Evolutionary conservation across 2,329 filamentous ascomycete genomes (phyloP), one percentile per base, ranked within the genome.

Genomic region (Claviceps pusilla): DNA sequence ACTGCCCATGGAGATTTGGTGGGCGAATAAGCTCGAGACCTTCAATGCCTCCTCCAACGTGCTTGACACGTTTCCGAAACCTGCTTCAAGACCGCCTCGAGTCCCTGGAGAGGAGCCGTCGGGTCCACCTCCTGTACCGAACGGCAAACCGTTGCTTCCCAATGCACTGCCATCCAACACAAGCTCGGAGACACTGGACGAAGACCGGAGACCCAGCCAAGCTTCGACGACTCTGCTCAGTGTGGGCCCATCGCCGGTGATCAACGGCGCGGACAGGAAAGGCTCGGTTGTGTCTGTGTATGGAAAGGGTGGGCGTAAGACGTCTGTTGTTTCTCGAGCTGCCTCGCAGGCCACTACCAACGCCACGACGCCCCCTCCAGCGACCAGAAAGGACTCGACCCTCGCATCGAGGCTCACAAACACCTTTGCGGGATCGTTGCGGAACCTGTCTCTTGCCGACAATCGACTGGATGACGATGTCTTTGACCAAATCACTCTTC

Each of bases 31-130:
- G 65, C 71, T 98, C 54, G 90, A 97, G 68, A 91, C 86, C 0
- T 78, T 98, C 56, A 98, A 98, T 62, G 84, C 95, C 12, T 97
- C 91, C 0, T 96, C 93, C 11, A 98, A 98, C 61, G 84, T 97
- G 7, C 76, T 98, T 24, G 86, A 90, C 51, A 82, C 80, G 45
- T 97, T 98, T 65, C 93, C 93, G 1, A 96, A 95, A 65, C 88
- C 88, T 28, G 78, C 83, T 1, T 85, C 85, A 9, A 82, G 87
- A 50, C 73, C 82, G 49, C 79, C 83, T 19, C 81, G 85, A 51
- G 68, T 77, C 10, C 78, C 79, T 3, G 76, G 74, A 9, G 79
- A 82, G 35, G 66, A 75, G 29, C 57, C 64, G 6, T 58, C 61
- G 24, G 65, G 62, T 7, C 66, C 63, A 9, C 68, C 69, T 11